Percentiles rank a stretch among this genome's conserved stretches.
Conservation (phyloP, 192 early-diverging fungal species). For the Dissophora ornata region DNA sequence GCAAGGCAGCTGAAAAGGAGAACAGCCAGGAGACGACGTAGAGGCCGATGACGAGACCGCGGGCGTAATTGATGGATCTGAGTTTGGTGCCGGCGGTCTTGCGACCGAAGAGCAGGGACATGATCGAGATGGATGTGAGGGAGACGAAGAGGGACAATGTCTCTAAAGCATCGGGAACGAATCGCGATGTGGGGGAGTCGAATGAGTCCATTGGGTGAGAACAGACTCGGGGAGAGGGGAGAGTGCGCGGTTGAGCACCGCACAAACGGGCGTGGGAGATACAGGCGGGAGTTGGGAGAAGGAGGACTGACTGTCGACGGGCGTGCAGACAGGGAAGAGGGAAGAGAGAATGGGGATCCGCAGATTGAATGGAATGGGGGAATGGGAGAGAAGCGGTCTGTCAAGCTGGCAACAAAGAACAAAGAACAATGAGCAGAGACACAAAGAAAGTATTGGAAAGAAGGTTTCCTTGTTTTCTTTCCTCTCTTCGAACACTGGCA, state of each 20-base stretch:
- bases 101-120: slow-evolving; percentile 59
- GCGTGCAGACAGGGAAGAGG: too few relatives aligned
- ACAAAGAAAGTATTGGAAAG: too few relatives aligned
- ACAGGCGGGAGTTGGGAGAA: not conserved
- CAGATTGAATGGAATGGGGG: too few relatives aligned
- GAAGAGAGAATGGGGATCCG: too few relatives aligned
- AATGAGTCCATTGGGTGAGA: too few relatives aligned
- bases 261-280: not conserved
- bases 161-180: not conserved
- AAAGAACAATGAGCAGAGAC: too few relatives aligned
- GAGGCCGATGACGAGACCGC: slow-evolving; percentile 50
- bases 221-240: too few relatives aligned
- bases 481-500: too few relatives aligned
- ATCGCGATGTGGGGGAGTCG: too few relatives aligned
- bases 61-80: slow-evolving; percentile 54
- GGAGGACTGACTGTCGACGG: not conserved
- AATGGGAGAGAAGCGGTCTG: not conserved
- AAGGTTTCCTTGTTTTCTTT: too few relatives aligned
- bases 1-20: slow-evolving; percentile 54
- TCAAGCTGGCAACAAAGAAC: too few relatives aligned
- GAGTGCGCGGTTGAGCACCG: too few relatives aligned
- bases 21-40: slow-evolving; percentile 58
- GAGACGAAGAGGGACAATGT: slow-evolving; percentile 55
- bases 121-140: slow-evolving; percentile 54
- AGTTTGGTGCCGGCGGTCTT: slow-evolving; percentile 53